Conservation (phyloP, 2,329 filamentous ascomycete species). For the Sarocladiaceae sp. region DNA sequence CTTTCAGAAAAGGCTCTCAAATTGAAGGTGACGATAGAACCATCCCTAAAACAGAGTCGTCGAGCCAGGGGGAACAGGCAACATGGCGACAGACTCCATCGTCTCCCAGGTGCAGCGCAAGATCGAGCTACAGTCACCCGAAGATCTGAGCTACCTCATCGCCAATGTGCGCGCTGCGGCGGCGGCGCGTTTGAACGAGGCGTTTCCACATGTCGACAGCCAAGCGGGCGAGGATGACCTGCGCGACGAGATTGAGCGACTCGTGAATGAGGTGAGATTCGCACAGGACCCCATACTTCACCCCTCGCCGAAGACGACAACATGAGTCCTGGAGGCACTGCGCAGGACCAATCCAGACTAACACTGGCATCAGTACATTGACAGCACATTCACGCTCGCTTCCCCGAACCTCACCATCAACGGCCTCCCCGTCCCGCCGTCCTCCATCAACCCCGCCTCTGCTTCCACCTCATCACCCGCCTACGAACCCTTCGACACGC, state of each 20-base stretch:
- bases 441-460: slow-evolving; percentile 20
- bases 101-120: slow-evolving; percentile 53
- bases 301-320: neutral
- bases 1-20: neutral
- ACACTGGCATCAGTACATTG: slow-evolving; percentile 49
- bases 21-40: neutral
- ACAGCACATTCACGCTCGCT: slow-evolving; percentile 52
- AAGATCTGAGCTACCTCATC: slow-evolving; percentile 66
- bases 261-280: slow-evolving; percentile 49
- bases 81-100: slow-evolving; percentile 29
- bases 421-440: slow-evolving; percentile 45
- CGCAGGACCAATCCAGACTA: too few species aligned
- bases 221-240: slow-evolving; percentile 46
- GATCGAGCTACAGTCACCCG: slow-evolving; percentile 72
- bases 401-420: slow-evolving; percentile 57
- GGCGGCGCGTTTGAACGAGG: slow-evolving; percentile 58
- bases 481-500: slow-evolving; percentile 56
- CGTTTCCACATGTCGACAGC: slow-evolving; percentile 57
- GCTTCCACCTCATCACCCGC: slow-evolving; percentile 21
- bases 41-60: neutral
- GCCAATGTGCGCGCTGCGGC: slow-evolving; percentile 64
- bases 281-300: neutral
- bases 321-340: too few species aligned
- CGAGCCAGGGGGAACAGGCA: neutral
- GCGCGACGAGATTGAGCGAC: slow-evolving; percentile 50